These are phyloP conservation scores for Paramecium primaurelia DNA, from an alignment of 73 alveolate genomes.

Conservation along the genomic window DNA sequence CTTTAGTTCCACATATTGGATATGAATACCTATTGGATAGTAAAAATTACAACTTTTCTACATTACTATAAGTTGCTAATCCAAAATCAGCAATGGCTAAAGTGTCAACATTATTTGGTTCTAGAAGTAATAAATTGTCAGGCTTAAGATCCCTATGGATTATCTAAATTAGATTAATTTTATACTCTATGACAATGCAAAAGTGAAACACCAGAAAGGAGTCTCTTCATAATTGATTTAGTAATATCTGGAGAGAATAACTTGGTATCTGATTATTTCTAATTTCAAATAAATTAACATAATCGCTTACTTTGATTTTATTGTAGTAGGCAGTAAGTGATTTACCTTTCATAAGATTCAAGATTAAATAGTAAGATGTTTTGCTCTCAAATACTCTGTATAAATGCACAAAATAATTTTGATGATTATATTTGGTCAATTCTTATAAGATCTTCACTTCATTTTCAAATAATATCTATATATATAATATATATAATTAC, in stretches of 20 bases:
- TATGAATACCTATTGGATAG: not conserved
- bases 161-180: not conserved
- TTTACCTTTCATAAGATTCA: not conserved
- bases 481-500: not conserved
- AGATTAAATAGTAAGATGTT: not conserved
- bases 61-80: not conserved
- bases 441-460: not conserved
- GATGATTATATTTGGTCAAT: not conserved
- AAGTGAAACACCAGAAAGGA: not conserved
- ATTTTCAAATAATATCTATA: not conserved
- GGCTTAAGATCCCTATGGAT: not conserved
- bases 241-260: not conserved
- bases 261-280: not conserved
- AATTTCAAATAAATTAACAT: not conserved
- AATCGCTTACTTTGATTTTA: not conserved
- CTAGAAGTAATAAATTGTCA: not conserved
- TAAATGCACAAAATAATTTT: not conserved
- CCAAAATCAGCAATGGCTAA: not conserved
- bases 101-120: not conserved
- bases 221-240: not conserved
- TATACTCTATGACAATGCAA: not conserved
- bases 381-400: not conserved
- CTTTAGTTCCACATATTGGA: constrained; percentile 71
- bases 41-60: not conserved
- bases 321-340: not conserved